Percentiles rank a stretch among this genome's conserved stretches.
These are phyloP conservation scores for Avena eriantha DNA, from an alignment of 176 grass and related monocot genomes.

Conservation along the genomic window DNA sequence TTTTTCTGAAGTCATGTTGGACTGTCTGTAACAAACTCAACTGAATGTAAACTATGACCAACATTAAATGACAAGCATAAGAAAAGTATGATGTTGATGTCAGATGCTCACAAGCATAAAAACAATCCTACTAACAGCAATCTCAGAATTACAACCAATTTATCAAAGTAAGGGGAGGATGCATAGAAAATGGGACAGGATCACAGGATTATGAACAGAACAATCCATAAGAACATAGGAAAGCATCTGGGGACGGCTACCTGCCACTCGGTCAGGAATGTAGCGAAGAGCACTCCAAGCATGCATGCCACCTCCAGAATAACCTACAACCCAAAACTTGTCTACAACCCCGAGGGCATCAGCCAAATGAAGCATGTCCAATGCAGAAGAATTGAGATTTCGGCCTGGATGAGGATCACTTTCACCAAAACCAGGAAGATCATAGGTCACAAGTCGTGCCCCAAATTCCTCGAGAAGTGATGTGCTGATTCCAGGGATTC, in stretches of 20 bases:
- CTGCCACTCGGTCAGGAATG: slow-evolving; percentile 90
- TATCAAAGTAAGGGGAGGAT: slow-evolving; percentile 15
- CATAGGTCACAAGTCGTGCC: slow-evolving; percentile 81
- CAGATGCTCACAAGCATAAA: background rate
- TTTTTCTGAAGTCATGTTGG: background rate
- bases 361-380: slow-evolving; percentile 94
- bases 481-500: slow-evolving; percentile 79
- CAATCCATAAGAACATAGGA: background rate
- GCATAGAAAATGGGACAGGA: background rate
- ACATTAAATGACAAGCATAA: slow-evolving; percentile 14
- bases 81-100: background rate
- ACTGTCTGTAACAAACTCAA: slow-evolving; percentile 17
- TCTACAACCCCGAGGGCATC: slow-evolving; percentile 60
- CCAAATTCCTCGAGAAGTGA: slow-evolving; percentile 92
- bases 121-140: background rate
- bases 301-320: slow-evolving; percentile 85
- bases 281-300: slow-evolving; percentile 94
- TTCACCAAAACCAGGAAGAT: slow-evolving; percentile 99
- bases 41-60: background rate
- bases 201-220: background rate
- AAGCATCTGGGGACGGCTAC: slow-evolving; percentile 44
- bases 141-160: background rate
- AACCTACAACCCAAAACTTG: slow-evolving; percentile 96
- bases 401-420: slow-evolving; percentile 87
- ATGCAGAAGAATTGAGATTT: slow-evolving; percentile 89